Base-by-base conservation (phyloP, 179 eudicot species). In the Beta corolliflora region DNA sequence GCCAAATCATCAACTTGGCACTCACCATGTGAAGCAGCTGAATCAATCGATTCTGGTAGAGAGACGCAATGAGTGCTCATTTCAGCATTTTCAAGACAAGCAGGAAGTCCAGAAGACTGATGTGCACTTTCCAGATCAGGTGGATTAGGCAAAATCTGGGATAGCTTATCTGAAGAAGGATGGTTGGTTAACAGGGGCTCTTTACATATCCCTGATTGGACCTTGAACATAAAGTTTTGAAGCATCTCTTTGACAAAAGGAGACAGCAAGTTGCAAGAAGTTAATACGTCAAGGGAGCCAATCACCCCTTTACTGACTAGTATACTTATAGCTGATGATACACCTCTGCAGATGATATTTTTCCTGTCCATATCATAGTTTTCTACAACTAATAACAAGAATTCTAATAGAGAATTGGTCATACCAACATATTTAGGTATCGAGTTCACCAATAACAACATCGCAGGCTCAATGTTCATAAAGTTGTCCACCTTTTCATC, bases 401-500 rank as follows among this genome's bases (percentile, higher is more conserved):
- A 95, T 78, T 95, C 98, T 13, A 95, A 85, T 55, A 95, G 94
- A 52, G 88, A 82, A 77, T 90, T 84, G 70, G 98, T 95, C 75
- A 95, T 83, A 69, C 90, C 93, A 70, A 91, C 36, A 80, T 95
- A 91, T 58, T 73, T 82, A 13, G 97, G 92, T 60, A 95, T 78
- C 67, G 98, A 95, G 80, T 93, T 85, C 71, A 91, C 90, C 89
- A 95, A 88, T 73, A 95, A 81, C 55, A 95, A 84, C 79, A 95
- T 84, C 16, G 93, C 97, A 76, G 98, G 98, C 88, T 95, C 98
- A 80, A 92, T 83, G 73, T 91, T 91, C 98, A 93, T 92, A 19
- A 93, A 52, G 54, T 83, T 89, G 77, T 95, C 98, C 64, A 86
- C 87, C 75, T 79, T 90, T 58, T 90, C 98, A 79, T 91, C 87